Evolutionary conservation across 805 yeast genomes (phyloP), one percentile per base, ranked within the genome.

Genomic region (Candida argentea): DNA sequence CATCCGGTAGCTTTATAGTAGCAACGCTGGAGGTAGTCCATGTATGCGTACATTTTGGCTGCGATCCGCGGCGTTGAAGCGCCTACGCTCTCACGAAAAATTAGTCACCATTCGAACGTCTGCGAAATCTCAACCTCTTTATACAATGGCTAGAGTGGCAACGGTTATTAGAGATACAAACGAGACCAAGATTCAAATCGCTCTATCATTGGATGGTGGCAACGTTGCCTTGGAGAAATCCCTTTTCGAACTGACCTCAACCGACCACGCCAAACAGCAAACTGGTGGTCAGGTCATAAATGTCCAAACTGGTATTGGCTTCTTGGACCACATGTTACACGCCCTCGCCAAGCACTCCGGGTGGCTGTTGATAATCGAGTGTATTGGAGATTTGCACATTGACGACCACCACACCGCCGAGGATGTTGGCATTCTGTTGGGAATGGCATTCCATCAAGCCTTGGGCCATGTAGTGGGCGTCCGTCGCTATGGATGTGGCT

Each of bases 351-450:
- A 91, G 48, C 98, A 91, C 55, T 66, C 94, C 1, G 97, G 97
- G 11, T 91, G 97, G 98, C 83, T 95, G 8, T 50, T 91, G 32
- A 64, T 83, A 19, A 70, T 91, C 12, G 94, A 81, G 49, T 89
- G 97, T 55, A 70, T 79, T 33, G 98, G 98, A 25, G 98, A 91
- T 52, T 61, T 86, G 42, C 93, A 86, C 54, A 87, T 91, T 30
- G 98, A 91, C 54, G 98, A 91, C 56, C 98, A 91, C 54, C 98
- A 91, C 57, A 76, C 94, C 1, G 80, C 95, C 4, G 98, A 91
- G 55, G 98, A 91, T 57, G 84, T 85, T 37, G 96, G 89, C 25
- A 84, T 91, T 42, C 86, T 95, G 1, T 60, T 91, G 19, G 98
- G 98, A 6, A 63, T 65, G 44, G 91, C 95, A 6, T 86, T 91